These are phyloP conservation scores for Botrytis cinerea DNA, from an alignment of 2,329 filamentous ascomycete species.

Conservation along the genomic window DNA sequence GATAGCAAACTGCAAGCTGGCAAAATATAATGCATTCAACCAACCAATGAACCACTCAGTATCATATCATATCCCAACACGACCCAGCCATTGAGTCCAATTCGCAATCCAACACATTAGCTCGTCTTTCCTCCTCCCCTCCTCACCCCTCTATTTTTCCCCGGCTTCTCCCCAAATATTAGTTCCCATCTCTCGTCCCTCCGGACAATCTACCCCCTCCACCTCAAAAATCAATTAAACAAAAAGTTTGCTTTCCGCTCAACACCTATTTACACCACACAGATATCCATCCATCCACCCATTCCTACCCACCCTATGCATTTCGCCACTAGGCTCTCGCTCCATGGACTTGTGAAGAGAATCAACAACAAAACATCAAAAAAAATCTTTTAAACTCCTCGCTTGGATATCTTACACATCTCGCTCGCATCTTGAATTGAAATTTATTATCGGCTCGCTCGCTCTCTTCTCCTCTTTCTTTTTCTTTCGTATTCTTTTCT, in stretches of 20 bases:
- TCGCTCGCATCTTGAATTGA: slow-evolving; percentile 11
- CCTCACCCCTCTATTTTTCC: not conserved
- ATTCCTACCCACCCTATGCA: slow-evolving; percentile 1
- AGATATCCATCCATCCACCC: slow-evolving; percentile 6
- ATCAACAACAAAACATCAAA: not conserved
- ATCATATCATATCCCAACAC: slow-evolving; percentile 12
- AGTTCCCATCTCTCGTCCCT: not conserved
- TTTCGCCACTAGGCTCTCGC: slow-evolving; percentile 8
- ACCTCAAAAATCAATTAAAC: slow-evolving; percentile 1
- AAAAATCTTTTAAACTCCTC: slow-evolving; percentile 16
- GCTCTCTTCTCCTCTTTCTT: not conserved
- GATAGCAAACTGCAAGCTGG: not conserved
- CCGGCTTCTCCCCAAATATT: not conserved
- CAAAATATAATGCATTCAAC: slow-evolving; percentile 18
- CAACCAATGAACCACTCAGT: slow-evolving; percentile 5
- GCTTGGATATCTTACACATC: slow-evolving; percentile 21
- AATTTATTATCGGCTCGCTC: slow-evolving; percentile 4
- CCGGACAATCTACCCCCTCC: not conserved
- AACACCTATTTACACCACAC: slow-evolving; percentile 12
- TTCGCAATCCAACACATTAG: slow-evolving; percentile 18
- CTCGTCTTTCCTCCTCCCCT: not conserved
- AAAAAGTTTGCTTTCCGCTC: not conserved
- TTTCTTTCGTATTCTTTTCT: not conserved
- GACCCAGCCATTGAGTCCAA: slow-evolving; percentile 13
- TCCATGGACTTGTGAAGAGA: slow-evolving; percentile 15